Evolutionary conservation across 2,329 filamentous ascomycete species (phyloP).

Genomic region (Xylariaceae sp.): DNA sequence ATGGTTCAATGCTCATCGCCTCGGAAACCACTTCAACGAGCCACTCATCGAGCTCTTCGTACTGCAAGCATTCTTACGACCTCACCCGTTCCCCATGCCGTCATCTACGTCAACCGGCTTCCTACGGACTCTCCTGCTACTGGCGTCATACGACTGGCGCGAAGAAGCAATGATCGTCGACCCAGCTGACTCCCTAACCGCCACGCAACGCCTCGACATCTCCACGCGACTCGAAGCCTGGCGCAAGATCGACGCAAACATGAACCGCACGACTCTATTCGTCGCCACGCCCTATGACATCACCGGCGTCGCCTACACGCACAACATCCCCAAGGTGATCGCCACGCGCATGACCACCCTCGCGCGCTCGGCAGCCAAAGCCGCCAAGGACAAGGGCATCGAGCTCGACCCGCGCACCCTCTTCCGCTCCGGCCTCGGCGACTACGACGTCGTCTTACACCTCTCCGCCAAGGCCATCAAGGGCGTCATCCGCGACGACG

Average conservation of each 20-base stretch:
- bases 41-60: slow-evolving; percentile 83
- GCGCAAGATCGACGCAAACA: slow-evolving; percentile 80
- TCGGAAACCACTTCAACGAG: slow-evolving; percentile 67
- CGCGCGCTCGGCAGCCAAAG: slow-evolving; percentile 66
- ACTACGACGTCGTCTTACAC: slow-evolving; percentile 84
- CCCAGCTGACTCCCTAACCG: slow-evolving; percentile 59
- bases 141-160: slow-evolving; percentile 90
- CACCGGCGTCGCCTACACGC: slow-evolving; percentile 76
- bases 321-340: slow-evolving; percentile 71
- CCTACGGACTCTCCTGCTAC: slow-evolving; percentile 69
- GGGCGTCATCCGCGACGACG: slow-evolving; percentile 35
- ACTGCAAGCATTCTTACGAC: slow-evolving; percentile 70
- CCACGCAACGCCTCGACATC: slow-evolving; percentile 56
- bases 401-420: slow-evolving; percentile 53
- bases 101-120: slow-evolving; percentile 76
- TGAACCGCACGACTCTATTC: slow-evolving; percentile 79
- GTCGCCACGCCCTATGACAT: slow-evolving; percentile 73
- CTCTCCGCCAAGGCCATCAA: slow-evolving; percentile 53
- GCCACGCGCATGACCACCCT: slow-evolving; percentile 78
- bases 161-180: slow-evolving; percentile 77
- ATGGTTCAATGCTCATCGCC: slow-evolving; percentile 67
- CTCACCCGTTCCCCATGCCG: slow-evolving; percentile 74
- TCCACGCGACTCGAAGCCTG: slow-evolving; percentile 72
- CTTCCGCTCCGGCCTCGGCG: slow-evolving; percentile 66
- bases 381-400: slow-evolving; percentile 50